Conservation (phyloP, 1,139 yeast genomes). For the Sugiyamaella xylanicola region DNA sequence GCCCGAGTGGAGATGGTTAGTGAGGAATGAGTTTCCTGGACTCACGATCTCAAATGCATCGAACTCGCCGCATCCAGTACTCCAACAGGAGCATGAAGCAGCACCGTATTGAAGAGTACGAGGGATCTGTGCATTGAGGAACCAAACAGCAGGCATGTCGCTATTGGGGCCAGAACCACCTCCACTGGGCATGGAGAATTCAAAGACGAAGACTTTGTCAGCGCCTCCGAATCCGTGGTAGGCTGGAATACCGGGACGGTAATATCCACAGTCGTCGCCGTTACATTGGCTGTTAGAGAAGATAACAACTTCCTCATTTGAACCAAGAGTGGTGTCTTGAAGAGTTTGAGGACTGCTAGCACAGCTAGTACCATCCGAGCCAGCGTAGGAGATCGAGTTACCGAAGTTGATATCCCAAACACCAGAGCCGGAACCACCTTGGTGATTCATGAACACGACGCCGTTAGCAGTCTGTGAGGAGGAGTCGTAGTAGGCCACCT, state of each 20-base stretch:
- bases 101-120: slow-evolving; percentile 89
- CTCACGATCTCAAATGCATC: slow-evolving; percentile 84
- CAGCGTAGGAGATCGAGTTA: slow-evolving; percentile 80
- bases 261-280: slow-evolving; percentile 75
- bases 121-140: slow-evolving; percentile 90
- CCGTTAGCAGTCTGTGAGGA: slow-evolving; percentile 59
- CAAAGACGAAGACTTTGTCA: slow-evolving; percentile 82
- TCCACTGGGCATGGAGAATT: slow-evolving; percentile 79
- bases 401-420: slow-evolving; percentile 84
- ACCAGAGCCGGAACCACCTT: slow-evolving; percentile 78
- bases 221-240: slow-evolving; percentile 78
- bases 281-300: slow-evolving; percentile 71
- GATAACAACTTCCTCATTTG: slow-evolving; percentile 77
- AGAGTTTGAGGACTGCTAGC: slow-evolving; percentile 66
- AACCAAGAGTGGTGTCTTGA: slow-evolving; percentile 61
- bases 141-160: slow-evolving; percentile 97
- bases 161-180: slow-evolving; percentile 50
- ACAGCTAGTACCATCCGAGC: slow-evolving; percentile 66
- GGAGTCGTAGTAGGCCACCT: slow-evolving; percentile 73
- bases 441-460: slow-evolving; percentile 78
- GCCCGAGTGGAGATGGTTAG: slow-evolving; percentile 82
- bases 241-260: slow-evolving; percentile 84
- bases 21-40: slow-evolving; percentile 71
- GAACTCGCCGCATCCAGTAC: slow-evolving; percentile 94
- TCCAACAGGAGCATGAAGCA: slow-evolving; percentile 88